phyloP scores from a whole-genome alignment of 2,329 filamentous ascomycete genomes.

The Cryphonectria nitschkei region DNA sequence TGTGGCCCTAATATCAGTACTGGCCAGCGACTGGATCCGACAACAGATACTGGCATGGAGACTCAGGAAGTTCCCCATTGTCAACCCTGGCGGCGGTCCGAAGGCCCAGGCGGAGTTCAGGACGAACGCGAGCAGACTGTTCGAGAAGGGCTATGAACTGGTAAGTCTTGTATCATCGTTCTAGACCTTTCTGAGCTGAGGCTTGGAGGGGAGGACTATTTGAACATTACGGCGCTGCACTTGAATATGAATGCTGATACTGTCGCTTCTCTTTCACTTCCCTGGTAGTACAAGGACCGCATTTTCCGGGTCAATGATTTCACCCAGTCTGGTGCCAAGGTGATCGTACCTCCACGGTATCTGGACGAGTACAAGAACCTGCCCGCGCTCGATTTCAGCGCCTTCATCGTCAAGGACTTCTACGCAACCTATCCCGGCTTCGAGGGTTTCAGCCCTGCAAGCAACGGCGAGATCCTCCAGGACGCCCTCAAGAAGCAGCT shows the following conservation, averaged over 20 bases:
- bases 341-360: conserved; percentile 8
- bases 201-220: no score
- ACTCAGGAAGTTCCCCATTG: conserved; percentile 15
- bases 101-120: conserved; percentile 14
- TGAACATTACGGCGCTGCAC: no score
- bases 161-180: not conserved
- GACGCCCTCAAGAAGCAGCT: conserved; percentile 15
- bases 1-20: not conserved
- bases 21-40: conserved; percentile 8
- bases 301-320: conserved; percentile 17
- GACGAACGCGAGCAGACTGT: not conserved
- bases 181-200: no score
- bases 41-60: conserved; percentile 3
- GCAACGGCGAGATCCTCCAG: not conserved
- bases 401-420: conserved; percentile 16
- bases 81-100: not conserved
- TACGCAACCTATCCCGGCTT: conserved; percentile 15
- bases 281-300: conserved; percentile 5
- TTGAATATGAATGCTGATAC: not conserved
- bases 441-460: conserved; percentile 4
- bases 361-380: conserved; percentile 13
- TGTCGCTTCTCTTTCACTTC: not conserved
- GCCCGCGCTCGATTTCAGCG: conserved; percentile 3
- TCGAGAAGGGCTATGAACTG: conserved; percentile 3
- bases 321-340: conserved; percentile 14